These are phyloP conservation scores for Xylariaceae sp. DNA, from an alignment of 2,329 filamentous ascomycete species.

Conservation along the genomic window DNA sequence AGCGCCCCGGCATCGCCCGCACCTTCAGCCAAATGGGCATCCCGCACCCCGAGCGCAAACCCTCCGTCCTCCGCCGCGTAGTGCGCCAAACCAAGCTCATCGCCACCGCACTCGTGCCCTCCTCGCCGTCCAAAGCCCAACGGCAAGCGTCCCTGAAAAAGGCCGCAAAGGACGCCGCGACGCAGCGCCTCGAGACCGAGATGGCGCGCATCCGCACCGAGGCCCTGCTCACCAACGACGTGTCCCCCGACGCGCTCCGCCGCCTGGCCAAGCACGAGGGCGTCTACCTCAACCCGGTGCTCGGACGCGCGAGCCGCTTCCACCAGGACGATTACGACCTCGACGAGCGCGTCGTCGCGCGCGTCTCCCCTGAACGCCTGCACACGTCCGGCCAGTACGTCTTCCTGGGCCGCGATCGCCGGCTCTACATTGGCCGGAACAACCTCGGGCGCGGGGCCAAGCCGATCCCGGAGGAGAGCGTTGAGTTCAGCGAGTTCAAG, in stretches of 20 bases:
- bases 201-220: too few relatives aligned
- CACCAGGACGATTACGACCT: not conserved
- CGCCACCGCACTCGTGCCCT: too few relatives aligned
- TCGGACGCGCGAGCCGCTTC: not conserved
- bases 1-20: too few relatives aligned
- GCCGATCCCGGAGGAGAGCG: not conserved
- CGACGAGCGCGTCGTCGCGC: not conserved
- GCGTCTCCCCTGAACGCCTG: not conserved
- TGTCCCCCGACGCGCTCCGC: not conserved
- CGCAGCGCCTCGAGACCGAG: too few relatives aligned
- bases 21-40: too few relatives aligned
- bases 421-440: not conserved
- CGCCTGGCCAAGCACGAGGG: not conserved
- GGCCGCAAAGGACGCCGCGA: too few relatives aligned
- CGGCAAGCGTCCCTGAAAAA: too few relatives aligned
- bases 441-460: not conserved
- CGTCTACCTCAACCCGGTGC: not conserved
- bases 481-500: not conserved
- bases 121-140: too few relatives aligned
- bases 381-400: not conserved
- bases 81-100: too few relatives aligned
- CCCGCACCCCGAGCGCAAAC: too few relatives aligned
- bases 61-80: too few relatives aligned
- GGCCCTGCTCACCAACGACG: too few relatives aligned
- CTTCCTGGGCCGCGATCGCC: slow-evolving; percentile 6